Conservation (phyloP, 371 early-diverging fungal genomes). For the Mycotypha africana region DNA sequence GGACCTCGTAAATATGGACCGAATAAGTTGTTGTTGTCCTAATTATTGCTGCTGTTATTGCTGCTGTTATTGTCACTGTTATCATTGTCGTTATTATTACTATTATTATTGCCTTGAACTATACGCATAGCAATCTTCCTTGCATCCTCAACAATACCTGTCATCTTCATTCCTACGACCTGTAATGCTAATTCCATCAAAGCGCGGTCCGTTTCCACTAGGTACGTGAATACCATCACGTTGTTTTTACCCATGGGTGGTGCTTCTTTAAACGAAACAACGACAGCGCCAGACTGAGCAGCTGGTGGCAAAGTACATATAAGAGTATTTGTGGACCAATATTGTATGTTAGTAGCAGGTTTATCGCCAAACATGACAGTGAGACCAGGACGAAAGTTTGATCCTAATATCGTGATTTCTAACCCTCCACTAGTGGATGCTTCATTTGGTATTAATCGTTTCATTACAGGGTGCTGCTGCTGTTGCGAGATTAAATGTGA, state of each 20-base stretch:
- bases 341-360: conserved; percentile 54
- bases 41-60: too few relatives aligned
- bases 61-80: too few relatives aligned
- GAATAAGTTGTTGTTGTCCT: too few relatives aligned
- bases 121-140: conserved; percentile 72
- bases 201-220: conserved; percentile 75
- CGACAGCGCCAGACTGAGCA: conserved; percentile 69
- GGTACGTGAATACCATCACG: conserved; percentile 56
- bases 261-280: conserved; percentile 70
- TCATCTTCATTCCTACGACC: conserved; percentile 81
- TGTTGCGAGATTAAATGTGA: neutral
- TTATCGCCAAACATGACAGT: conserved; percentile 57
- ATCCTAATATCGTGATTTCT: conserved; percentile 80
- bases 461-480: conserved; percentile 22
- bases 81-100: neutral
- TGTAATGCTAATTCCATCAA: conserved; percentile 86
- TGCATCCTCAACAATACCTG: conserved; percentile 71
- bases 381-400: conserved; percentile 65
- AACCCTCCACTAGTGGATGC: conserved; percentile 83
- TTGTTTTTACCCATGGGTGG: conserved; percentile 40
- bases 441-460: conserved; percentile 66
- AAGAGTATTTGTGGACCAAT: conserved; percentile 72
- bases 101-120: conserved; percentile 44
- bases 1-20: too few relatives aligned
- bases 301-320: conserved; percentile 82